Evolutionary conservation across 2,329 filamentous ascomycete genomes (phyloP), one percentile per base, ranked within the genome.

Genomic region (Aspergillus melleus): DNA sequence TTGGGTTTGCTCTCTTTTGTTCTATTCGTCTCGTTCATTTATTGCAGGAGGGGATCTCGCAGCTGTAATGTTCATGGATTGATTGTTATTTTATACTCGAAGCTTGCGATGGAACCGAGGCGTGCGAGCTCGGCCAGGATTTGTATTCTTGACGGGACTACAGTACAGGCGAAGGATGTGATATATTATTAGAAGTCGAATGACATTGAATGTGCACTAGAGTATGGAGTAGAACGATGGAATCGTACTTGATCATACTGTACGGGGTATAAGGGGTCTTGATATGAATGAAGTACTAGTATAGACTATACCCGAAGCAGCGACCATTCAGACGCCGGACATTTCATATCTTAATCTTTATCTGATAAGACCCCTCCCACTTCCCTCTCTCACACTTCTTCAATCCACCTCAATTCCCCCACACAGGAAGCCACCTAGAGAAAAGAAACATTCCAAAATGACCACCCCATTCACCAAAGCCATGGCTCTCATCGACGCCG

Each of bases 401-500:
- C 14, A 50, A 50, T 29, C 29, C 14, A 29, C 22, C 6, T 51
- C 24, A 29, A 36, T 11, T 39, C 36, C 36, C 36, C 6, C 36
- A n/a, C 36, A 11, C 36, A 14, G 42, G 36, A 14, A 16, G 2
- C 9, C 19, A 26, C 8, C 20, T 16, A 6, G 32, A 14, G 11
- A 53, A 22, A 53, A 24, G n/a, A 22, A 52, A 36, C 20, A 19
- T 14, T 9, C 54, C 50, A 65, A 53, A 60, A 77, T 76, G 74
- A 2, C 36, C 36, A 65, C 70, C 42, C 69, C 67, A 61, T 77
- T 72, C 59, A 65, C 74, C 16, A 66, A 66, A 55, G 90, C 89
- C 26, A 79, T 92, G 46, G 73, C 80, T 42, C 82, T 87, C 65
- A 93, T 96, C 70, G 91, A 95, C 77, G 83, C 84, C 57, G 91